These are phyloP conservation scores for Gossypium stocksii DNA, from an alignment of 345 rosid genomes.

Conservation along the genomic window DNA sequence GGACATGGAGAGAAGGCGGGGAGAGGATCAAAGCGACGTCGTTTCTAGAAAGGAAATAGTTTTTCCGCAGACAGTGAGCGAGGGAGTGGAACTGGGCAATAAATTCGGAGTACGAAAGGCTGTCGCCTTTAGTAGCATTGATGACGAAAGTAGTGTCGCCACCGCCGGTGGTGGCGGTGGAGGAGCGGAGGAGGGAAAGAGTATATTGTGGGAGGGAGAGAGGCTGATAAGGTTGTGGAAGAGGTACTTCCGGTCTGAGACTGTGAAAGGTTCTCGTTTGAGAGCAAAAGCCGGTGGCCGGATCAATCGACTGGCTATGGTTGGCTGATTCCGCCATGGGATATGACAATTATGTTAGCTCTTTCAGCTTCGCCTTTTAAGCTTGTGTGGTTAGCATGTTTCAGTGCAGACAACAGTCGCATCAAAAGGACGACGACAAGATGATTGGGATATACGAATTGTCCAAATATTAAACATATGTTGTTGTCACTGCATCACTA, in stretches of 20 bases:
- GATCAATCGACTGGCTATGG: slow-evolving; percentile 26
- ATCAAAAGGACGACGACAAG: too few relatives aligned
- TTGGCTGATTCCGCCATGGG: slow-evolving; percentile 1
- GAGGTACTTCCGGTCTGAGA: slow-evolving; percentile 42
- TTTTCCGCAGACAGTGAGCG: slow-evolving; percentile 35
- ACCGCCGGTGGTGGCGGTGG: slow-evolving; percentile 24
- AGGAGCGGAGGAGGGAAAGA: slow-evolving; percentile 43
- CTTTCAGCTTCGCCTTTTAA: too few relatives aligned
- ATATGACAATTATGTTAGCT: neutral
- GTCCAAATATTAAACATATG: too few relatives aligned
- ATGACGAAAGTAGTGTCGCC: slow-evolving; percentile 33
- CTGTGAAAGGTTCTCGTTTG: slow-evolving; percentile 48
- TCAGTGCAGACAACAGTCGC: too few relatives aligned
- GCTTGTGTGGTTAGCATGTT: neutral
- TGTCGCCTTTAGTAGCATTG: slow-evolving; percentile 38
- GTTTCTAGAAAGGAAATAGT: slow-evolving; percentile 36
- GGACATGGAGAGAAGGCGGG: slow-evolving; percentile 57
- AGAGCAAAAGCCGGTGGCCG: slow-evolving; percentile 44
- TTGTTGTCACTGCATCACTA: too few relatives aligned
- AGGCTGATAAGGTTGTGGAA: slow-evolving; percentile 44
- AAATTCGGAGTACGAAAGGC: slow-evolving; percentile 45
- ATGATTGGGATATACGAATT: too few relatives aligned
- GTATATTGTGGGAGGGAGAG: slow-evolving; percentile 52
- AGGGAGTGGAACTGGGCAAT: slow-evolving; percentile 41
- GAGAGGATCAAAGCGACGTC: slow-evolving; percentile 67